Evolutionary conservation across 352 stramenopile genomes (phyloP), one percentile per base, ranked within the genome.

Genomic region (Peronospora belbahrii): DNA sequence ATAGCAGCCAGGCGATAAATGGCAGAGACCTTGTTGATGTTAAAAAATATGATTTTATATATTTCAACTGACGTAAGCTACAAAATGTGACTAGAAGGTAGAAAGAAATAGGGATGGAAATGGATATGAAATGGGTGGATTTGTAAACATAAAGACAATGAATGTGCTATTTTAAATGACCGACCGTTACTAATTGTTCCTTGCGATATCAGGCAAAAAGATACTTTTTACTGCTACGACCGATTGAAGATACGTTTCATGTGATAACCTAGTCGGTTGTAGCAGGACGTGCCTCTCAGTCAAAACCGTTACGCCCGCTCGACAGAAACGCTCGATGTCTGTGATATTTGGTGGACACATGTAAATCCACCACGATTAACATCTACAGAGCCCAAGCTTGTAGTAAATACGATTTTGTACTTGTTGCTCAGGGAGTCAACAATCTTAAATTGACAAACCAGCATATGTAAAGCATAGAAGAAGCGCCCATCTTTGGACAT

Each of bases 1-100:
- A 17, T 9, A 6, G 54, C 54, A 62, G 54, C 54, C 54, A 58
- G 54, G 54, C 54, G 54, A 49, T 18, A 2, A 40, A 38, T 41
- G 50, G 50, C 34, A 60, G 44, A 55, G 44, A 50, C 30, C 35
- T 11, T 11, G 3, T 31, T n/a, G n/a, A 22, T n/a, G 3, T n/a
- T 18, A 36, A 25, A 15, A 28, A 31, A 27, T 4, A 15, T 9
- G 28, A 6, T 15, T 17, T 33, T 1, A 15, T 33, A 6, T 17
- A 9, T 3, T 28, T 1, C 8, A 28, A 28, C 2, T 11, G 24
- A 28, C 28, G 28, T n/a, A n/a, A n/a, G n/a, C n/a, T n/a, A n/a
- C n/a, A n/a, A n/a, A n/a, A n/a, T n/a, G n/a, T n/a, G n/a, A n/a
- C n/a, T n/a, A n/a, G n/a, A n/a, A n/a, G n/a, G n/a, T n/a, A n/a